A percentile compares a stretch with the other conserved stretches of the same genome.
Evolutionary conservation across 1,139 yeast genomes (phyloP).

Genomic region (Suhomyces anneliseae): DNA sequence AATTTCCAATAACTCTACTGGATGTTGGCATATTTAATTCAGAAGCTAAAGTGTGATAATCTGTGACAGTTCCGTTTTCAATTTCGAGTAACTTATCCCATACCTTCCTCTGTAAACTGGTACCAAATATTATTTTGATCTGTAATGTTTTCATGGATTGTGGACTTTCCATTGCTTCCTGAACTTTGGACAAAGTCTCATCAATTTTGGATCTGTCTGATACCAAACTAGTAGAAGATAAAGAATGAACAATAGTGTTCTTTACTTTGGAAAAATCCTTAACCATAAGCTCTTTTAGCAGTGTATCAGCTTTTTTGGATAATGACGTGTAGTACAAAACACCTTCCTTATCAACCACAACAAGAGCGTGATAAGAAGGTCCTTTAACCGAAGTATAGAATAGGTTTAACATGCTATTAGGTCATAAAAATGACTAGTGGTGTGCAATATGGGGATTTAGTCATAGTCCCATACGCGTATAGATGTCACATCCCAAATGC

Average conservation of each 20-base stretch:
- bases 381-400: conserved; percentile 9
- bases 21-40: conserved; percentile 17
- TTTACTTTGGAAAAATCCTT: conserved; percentile 16
- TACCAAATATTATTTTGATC: conserved; percentile 21
- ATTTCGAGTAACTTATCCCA: conserved; percentile 21
- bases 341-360: conserved; percentile 21
- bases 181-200: conserved; percentile 14
- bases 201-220: conserved; percentile 7
- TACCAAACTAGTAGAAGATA: conserved; percentile 2
- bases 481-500: too few relatives aligned
- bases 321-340: conserved; percentile 23
- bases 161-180: conserved; percentile 16
- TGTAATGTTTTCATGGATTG: conserved; percentile 2
- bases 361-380: conserved; percentile 12
- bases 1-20: conserved; percentile 25
- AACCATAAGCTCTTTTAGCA: conserved; percentile 12
- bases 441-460: too few relatives aligned
- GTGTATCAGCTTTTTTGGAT: conserved; percentile 13
- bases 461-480: too few relatives aligned
- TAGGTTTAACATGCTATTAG: conserved; percentile 6
- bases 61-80: conserved; percentile 16
- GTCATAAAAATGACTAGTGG: too few relatives aligned
- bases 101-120: conserved; percentile 23
- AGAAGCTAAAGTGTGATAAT: conserved; percentile 19
- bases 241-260: conserved; percentile 4